Percentiles rank a stretch among this genome's conserved stretches.
These are phyloP conservation scores for Colletotrichum karsti DNA, from an alignment of 2,329 filamentous ascomycete species.

Conservation along the genomic window DNA sequence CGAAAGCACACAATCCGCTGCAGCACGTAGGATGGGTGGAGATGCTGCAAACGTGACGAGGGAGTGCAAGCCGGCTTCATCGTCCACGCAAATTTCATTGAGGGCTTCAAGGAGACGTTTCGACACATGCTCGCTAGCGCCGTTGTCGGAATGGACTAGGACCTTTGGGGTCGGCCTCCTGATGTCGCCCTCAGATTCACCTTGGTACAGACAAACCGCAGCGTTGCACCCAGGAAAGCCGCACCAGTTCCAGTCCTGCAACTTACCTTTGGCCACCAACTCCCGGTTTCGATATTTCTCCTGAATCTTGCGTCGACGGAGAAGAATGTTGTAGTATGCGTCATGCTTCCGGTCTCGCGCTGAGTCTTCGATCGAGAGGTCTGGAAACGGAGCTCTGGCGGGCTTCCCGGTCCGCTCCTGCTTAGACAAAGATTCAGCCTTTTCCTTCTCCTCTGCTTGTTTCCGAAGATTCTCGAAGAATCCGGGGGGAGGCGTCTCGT, in stretches of 20 bases:
- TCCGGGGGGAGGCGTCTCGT: not conserved
- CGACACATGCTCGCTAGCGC: not conserved
- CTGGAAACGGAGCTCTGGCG: not conserved
- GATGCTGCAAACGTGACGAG: not conserved
- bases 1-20: not conserved
- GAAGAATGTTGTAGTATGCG: not conserved
- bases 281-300: not conserved
- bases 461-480: not conserved
- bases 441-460: not conserved
- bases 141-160: not conserved
- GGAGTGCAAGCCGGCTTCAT: not conserved
- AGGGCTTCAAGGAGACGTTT: not conserved
- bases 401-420: not conserved
- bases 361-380: not conserved
- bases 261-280: not conserved
- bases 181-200: not conserved
- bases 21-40: not conserved
- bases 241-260: slow-evolving; percentile 1
- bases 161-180: not conserved
- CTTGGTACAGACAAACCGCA: not conserved
- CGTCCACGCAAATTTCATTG: not conserved
- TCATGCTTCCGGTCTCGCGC: not conserved
- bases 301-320: not conserved
- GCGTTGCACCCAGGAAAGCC: not conserved
- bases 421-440: too few relatives aligned